Conservation (phyloP, 2,329 filamentous ascomycete species). For the Exophiala xenobiotica region DNA sequence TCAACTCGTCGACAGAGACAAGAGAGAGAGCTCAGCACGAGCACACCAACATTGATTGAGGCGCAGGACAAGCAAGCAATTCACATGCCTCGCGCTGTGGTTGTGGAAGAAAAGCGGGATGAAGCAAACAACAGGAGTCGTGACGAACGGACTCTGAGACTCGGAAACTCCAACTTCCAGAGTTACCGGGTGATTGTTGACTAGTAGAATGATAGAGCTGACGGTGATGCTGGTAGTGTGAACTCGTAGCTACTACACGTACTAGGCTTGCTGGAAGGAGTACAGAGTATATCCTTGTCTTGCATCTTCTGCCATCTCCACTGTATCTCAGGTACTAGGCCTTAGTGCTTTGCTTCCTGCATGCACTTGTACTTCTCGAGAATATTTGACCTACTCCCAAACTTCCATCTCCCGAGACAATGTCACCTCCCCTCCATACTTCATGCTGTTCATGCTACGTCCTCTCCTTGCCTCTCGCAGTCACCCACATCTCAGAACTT, state of each 20-base stretch:
- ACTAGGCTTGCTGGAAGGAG: no score
- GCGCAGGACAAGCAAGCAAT: no score
- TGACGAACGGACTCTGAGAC: constrained; percentile 1
- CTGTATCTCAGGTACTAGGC: no score
- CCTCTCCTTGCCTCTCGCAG: no score
- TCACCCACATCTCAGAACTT: background rate
- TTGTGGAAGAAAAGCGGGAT: no score
- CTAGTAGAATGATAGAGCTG: background rate
- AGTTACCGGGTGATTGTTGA: background rate
- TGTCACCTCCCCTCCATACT: background rate
- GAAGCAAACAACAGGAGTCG: background rate
- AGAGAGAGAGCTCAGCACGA: no score
- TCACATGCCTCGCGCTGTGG: background rate
- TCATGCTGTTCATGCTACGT: no score
- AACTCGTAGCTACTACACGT: no score
- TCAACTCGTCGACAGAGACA: no score
- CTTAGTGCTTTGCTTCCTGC: background rate
- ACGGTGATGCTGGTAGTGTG: background rate
- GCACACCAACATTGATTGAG: background rate
- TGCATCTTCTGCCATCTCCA: no score
- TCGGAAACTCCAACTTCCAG: background rate
- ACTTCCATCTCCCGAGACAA: constrained; percentile 1
- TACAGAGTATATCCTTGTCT: no score
- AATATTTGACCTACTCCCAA: background rate
- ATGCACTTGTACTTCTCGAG: background rate